Evolutionary conservation across 1,284 basidiomycete species (phyloP).

Genomic region (Sparassis latifolia): DNA sequence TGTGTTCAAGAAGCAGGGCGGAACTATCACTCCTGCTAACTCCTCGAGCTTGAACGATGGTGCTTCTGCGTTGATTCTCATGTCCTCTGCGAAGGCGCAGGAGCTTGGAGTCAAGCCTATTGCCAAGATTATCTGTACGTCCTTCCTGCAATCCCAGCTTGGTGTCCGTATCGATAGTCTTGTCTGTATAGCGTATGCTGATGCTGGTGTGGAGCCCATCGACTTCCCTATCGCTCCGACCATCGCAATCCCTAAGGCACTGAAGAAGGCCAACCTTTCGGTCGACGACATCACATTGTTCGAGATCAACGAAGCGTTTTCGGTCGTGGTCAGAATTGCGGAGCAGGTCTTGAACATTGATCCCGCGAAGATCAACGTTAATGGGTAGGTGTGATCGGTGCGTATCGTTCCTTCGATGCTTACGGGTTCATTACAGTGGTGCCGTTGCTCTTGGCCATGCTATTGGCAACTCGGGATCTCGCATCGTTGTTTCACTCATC

Average conservation of each 20-base stretch:
- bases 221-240: slow-evolving; percentile 97
- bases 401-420: not conserved
- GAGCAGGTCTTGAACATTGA: slow-evolving; percentile 86
- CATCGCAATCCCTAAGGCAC: slow-evolving; percentile 83
- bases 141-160: slow-evolving; percentile 11
- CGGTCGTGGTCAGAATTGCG: slow-evolving; percentile 86
- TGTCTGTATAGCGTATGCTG: slow-evolving; percentile 76
- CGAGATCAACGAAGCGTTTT: slow-evolving; percentile 99
- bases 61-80: slow-evolving; percentile 93
- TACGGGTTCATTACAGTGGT: slow-evolving; percentile 44
- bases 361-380: slow-evolving; percentile 86
- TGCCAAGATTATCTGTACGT: slow-evolving; percentile 85
- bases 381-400: slow-evolving; percentile 54
- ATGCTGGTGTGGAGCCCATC: slow-evolving; percentile 93
- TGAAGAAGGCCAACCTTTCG: slow-evolving; percentile 82
- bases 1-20: slow-evolving; percentile 87
- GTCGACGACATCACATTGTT: slow-evolving; percentile 86
- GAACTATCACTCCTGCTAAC: slow-evolving; percentile 93
- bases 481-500: slow-evolving; percentile 92
- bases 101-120: slow-evolving; percentile 86
- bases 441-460: slow-evolving; percentile 93
- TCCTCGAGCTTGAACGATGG: slow-evolving; percentile 96
- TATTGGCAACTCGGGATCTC: slow-evolving; percentile 91
- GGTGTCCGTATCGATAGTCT: slow-evolving; percentile 1
- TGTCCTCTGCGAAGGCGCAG: slow-evolving; percentile 86